Percentiles rank a stretch among this genome's conserved stretches.
Conservation (phyloP, 2,329 filamentous ascomycete species). For the Diplocarpon rosae region DNA sequence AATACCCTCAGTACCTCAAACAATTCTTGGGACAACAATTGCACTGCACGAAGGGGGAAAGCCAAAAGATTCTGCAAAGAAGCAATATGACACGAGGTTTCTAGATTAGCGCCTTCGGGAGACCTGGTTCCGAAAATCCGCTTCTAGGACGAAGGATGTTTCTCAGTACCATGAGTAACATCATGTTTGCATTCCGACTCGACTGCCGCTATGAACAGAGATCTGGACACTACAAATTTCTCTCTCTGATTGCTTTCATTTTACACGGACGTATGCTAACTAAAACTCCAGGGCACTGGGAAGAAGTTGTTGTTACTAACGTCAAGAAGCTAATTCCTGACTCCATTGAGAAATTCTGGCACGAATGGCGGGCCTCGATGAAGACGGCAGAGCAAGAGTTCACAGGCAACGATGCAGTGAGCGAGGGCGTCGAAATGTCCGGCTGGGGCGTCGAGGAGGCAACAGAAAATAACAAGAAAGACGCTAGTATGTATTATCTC, state of each 20-base stretch:
- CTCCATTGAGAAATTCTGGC: slow-evolving; percentile 42
- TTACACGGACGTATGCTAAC: neutral
- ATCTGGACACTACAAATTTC: slow-evolving; percentile 3
- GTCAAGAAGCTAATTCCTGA: slow-evolving; percentile 50
- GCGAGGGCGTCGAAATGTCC: slow-evolving; percentile 39
- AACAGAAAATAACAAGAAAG: slow-evolving; percentile 46
- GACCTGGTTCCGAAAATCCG: too few species aligned
- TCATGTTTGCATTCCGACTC: too few species aligned
- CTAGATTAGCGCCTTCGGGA: too few species aligned
- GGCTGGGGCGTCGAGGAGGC: slow-evolving; percentile 54
- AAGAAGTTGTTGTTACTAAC: slow-evolving; percentile 55
- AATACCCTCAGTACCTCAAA: too few species aligned
- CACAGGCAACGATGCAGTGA: slow-evolving; percentile 34
- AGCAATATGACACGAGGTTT: too few species aligned
- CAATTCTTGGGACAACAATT: too few species aligned
- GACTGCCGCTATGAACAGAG: neutral
- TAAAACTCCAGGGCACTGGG: slow-evolving; percentile 40
- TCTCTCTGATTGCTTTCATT: neutral
- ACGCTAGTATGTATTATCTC: slow-evolving; percentile 57
- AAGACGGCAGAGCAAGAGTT: slow-evolving; percentile 36
- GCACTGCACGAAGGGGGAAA: too few species aligned
- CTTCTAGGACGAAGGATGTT: too few species aligned
- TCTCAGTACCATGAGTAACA: too few species aligned
- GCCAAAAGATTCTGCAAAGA: too few species aligned
- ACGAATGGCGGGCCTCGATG: slow-evolving; percentile 37